Evolutionary conservation across 2,329 filamentous ascomycete genomes (phyloP), one percentile per base, ranked within the genome.

Genomic region (Claviceps fusiformis): DNA sequence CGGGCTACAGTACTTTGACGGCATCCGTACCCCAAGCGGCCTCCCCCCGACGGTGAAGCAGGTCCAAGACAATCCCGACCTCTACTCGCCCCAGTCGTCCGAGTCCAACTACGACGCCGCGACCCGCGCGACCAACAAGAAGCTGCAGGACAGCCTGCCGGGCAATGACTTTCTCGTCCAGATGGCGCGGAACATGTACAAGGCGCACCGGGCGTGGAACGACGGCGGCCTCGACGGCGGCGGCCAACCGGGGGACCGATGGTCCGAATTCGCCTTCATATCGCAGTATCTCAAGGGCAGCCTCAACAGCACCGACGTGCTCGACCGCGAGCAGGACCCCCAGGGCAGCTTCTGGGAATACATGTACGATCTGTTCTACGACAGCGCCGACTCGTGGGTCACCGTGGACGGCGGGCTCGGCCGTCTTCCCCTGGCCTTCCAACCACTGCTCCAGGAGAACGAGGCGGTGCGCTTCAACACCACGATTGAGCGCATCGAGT

Each of bases 201-300:
- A 69, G 55, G 73, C 73, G 0, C 73, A 76, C 61, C 63, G 64
- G n/a, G 68, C 73, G 29, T 75, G 50, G 56, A 52, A 59, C 56
- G 62, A 64, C 24, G 65, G 62, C 31, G 73, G 72, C 1, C 61
- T 72, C 0, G 63, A 62, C 17, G 72, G 70, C 8, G 61, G 44
- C 19, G 9, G 9, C 10, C 19, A 71, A 5, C 79, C 78, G 2
- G 75, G 82, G 19, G 83, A 86, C 62, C 71, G 79, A 53, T 87
- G 80, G 75, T 85, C 81, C 13, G 83, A 86, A 60, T 80, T 80
- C 27, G 78, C 73, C 1, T 87, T 82, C 59, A 68, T 85, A 54
- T 75, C 76, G 19, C 81, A 85, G 63, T 75, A 77, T 37, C 71
- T 86, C 10, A 75, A 76, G 15, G 73, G 73, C 15, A 71, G 68